Conservation (phyloP, 305 asterid species). For the Fraxinus velutina region DNA sequence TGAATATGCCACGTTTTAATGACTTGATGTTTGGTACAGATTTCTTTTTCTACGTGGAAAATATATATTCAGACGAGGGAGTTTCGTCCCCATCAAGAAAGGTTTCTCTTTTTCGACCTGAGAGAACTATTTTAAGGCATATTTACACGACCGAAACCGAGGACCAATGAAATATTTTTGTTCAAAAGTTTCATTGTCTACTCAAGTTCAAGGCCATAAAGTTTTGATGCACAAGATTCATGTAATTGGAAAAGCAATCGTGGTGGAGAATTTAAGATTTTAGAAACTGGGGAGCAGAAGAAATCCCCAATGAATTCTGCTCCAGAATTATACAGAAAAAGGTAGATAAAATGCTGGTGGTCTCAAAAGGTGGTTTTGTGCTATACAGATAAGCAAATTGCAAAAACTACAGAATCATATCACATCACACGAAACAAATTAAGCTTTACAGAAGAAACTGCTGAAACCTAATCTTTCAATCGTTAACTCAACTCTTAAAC, state of each 20-base stretch:
- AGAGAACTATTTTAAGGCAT: not conserved
- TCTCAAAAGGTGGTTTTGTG: slow-evolving; percentile 12
- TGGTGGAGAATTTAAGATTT: slow-evolving; percentile 16
- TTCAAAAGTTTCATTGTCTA: not conserved
- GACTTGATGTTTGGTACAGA: not conserved
- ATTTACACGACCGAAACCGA: not conserved
- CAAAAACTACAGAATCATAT: slow-evolving; percentile 7
- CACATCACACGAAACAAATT: slow-evolving; percentile 9
- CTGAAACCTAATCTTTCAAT: not conserved
- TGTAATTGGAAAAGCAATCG: not conserved
- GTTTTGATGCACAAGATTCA: not conserved
- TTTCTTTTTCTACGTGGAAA: not conserved
- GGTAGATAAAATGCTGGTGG: slow-evolving; percentile 17
- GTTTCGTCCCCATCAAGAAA: not conserved
- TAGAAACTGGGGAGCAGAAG: slow-evolving; percentile 21
- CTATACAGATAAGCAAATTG: slow-evolving; percentile 12
- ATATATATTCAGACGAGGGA: not conserved
- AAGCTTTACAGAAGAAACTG: not conserved
- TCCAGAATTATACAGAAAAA: not conserved
- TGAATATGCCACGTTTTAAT: not conserved
- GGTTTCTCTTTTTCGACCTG: not conserved
- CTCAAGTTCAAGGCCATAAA: not conserved
- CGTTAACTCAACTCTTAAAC: not conserved
- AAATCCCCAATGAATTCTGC: slow-evolving; percentile 13
- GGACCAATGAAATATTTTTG: not conserved